These are phyloP conservation scores for Halophytophthora polymorphica DNA, from an alignment of 352 stramenopile species.

Conservation along the genomic window DNA sequence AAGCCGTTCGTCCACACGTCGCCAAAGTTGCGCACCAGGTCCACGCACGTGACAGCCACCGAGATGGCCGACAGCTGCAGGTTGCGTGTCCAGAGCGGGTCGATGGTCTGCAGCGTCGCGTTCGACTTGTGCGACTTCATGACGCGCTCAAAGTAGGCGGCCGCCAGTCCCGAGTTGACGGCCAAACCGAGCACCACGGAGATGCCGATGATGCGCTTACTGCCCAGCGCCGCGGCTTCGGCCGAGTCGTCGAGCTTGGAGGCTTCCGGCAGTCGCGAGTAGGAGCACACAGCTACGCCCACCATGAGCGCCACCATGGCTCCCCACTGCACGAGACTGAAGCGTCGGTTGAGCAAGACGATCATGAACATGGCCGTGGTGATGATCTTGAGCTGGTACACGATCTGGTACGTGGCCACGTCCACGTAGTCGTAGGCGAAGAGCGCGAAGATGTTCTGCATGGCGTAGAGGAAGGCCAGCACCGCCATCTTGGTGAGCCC, in stretches of 20 bases:
- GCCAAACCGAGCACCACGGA: slow-evolving; percentile 76
- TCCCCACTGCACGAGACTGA: slow-evolving; percentile 80
- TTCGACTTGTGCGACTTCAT: slow-evolving; percentile 85
- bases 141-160: slow-evolving; percentile 85
- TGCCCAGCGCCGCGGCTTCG: slow-evolving; percentile 26
- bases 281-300: slow-evolving; percentile 82
- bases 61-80: slow-evolving; percentile 83
- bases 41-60: slow-evolving; percentile 64
- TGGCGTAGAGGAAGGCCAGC: slow-evolving; percentile 80
- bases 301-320: slow-evolving; percentile 86
- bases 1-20: slow-evolving; percentile 67
- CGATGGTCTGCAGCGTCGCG: slow-evolving; percentile 69
- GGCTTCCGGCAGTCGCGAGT: slow-evolving; percentile 56
- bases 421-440: slow-evolving; percentile 88
- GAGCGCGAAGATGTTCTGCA: slow-evolving; percentile 87
- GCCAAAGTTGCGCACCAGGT: slow-evolving; percentile 61
- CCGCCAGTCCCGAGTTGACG: slow-evolving; percentile 84
- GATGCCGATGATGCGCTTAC: slow-evolving; percentile 68
- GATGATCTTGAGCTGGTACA: slow-evolving; percentile 91
- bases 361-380: slow-evolving; percentile 89
- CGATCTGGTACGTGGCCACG: slow-evolving; percentile 88
- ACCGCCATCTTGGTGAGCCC: slow-evolving; percentile 85
- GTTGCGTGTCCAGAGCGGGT: slow-evolving; percentile 85
- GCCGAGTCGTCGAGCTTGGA: slow-evolving; percentile 17
- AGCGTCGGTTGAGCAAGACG: slow-evolving; percentile 80